Base-by-base conservation (phyloP, 257 asterid species). In the Solanum sitiens region DNA sequence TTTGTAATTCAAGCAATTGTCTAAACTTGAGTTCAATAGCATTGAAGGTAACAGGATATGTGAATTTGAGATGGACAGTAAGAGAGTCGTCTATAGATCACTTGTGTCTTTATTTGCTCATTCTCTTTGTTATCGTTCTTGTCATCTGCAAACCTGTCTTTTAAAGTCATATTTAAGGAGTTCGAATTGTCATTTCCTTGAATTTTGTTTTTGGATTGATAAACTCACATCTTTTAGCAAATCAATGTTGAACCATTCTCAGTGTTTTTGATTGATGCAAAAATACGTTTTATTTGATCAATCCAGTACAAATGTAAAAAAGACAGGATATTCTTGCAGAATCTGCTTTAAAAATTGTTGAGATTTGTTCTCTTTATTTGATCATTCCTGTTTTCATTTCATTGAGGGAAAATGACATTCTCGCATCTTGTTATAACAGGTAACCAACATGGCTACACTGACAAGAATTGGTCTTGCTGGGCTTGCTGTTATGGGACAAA, bases 401-500 rank as follows among this genome's bases (percentile, higher is more conserved):
- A 16, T 47, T 27, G 68, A n/a, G 18, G 11, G 12, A 47, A 80
- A 79, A 27, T 47, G 68, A 80, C 37, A 80, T 80, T 47, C 68
- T 45, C 6, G 61, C 85, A 47, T 80, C 85, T 30, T 45, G 44
- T 20, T 45, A 47, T 80, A 80, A 80, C 85, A 80, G 85, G 27
- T 27, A 80, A 80, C 23, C 42, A 86, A 73, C 67, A 95, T 95
- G 98, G 98, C 98, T n/a, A 89, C 93, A 72, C 94, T 87, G 89
- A 97, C 92, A 82, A 95, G 99, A 93, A 97, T 96, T 25, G 99
- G 99, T 72, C 99, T 97, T 82, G 98, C 98, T 86, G 99, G 99
- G 84, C 96, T 97, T 21, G 99, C 99, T 88, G 99, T 97, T 75
- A 97, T 97, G 98, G 99, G 99, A 16, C 99, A 97, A 88, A 97